Evolutionary conservation across 2,329 filamentous ascomycete species (phyloP), one percentile per base, ranked within the genome.

Genomic region (Aspergillus hortae): DNA sequence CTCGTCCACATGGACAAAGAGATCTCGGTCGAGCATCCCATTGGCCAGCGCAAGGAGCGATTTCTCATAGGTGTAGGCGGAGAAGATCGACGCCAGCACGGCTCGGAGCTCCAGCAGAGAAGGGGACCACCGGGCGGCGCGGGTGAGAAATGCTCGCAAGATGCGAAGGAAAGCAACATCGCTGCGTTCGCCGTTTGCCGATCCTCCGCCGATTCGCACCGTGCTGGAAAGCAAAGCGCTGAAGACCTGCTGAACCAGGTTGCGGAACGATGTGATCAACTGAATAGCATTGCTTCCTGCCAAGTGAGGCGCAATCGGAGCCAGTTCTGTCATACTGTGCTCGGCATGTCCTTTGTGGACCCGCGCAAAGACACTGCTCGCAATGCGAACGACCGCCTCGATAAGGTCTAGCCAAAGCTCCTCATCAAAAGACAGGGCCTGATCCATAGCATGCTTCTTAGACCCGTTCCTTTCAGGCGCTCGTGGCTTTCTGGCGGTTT

Each of bases 61-160:
- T 68, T 92, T 89, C 70, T 99, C 94, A 67, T 97, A 96, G 0
- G 91, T 87, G 67, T 99, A 99, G 0, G 94, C 92, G 0, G 92
- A 86, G 73, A 99, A 97, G 50, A 99, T 92, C 11, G 92, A 94
- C 1, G 84, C 79, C 2, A 99, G 81, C 0, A 97, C 92, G 6
- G 83, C 83, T 42, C 94, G 87, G 3, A 99, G 80, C 66, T 97
- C 91, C 1, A 90, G 87, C 1, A 99, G 78, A 11, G 89, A 95
- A 0, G 94, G 92, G 0, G 91, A 95, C 15, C 87, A 85, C 21
- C 83, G 81, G 0, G 90, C 88, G 0, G 92, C 92, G 43, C 90
- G 85, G 0, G 88, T 85, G 27, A 99, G 83, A 68, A 99, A 99
- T 5, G 89, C 88, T 45, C 91, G 86, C 12, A 99, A 79, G 58